A percentile compares a stretch with the other conserved stretches of the same genome.
Conservation (phyloP, 192 early-diverging fungal genomes). For the Entomortierella beljakovae region DNA sequence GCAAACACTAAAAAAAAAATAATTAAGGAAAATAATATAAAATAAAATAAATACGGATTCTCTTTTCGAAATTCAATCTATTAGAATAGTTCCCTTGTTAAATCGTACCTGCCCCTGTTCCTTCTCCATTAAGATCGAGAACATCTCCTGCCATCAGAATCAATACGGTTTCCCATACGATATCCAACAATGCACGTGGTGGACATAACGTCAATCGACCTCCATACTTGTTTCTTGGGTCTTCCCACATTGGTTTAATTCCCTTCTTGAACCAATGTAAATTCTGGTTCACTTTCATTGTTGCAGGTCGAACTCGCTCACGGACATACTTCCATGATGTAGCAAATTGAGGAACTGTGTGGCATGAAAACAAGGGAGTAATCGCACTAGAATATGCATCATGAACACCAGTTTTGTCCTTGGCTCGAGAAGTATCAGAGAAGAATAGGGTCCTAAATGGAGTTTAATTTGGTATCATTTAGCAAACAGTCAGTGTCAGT, state of each 20-base stretch:
- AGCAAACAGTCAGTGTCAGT: background rate
- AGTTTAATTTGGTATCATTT: background rate
- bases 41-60: background rate
- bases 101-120: constrained; percentile 44
- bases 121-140: constrained; percentile 40
- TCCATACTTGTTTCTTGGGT: constrained; percentile 77
- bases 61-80: too few relatives aligned
- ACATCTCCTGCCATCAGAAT: constrained; percentile 60
- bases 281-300: constrained; percentile 73
- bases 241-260: constrained; percentile 86
- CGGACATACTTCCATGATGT: constrained; percentile 59
- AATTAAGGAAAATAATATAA: background rate
- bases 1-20: constrained; percentile 25
- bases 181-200: constrained; percentile 47
- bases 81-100: constrained; percentile 9
- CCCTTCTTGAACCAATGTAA: constrained; percentile 76
- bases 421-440: constrained; percentile 57
- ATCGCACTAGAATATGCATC: constrained; percentile 59
- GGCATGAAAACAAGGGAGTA: constrained; percentile 58
- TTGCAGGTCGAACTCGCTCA: constrained; percentile 45
- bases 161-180: constrained; percentile 59
- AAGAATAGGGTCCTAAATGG: constrained; percentile 54
- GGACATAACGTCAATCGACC: constrained; percentile 62
- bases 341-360: constrained; percentile 61
- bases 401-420: constrained; percentile 37